These are phyloP conservation scores for Mucor mucedo DNA, from an alignment of 371 early-diverging fungal genomes.

Conservation along the genomic window DNA sequence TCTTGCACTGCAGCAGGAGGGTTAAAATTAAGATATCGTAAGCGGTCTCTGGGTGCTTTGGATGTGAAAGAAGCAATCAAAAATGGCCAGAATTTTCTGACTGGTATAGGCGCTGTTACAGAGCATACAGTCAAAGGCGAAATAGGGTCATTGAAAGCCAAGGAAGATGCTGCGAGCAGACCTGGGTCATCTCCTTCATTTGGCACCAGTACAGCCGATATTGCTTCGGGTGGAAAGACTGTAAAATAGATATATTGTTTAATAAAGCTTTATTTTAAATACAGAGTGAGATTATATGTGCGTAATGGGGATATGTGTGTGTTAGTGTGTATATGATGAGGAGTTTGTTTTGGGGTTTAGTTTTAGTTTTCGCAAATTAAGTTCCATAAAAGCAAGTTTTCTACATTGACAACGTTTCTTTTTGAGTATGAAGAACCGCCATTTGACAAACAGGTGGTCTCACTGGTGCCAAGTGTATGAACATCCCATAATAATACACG, in stretches of 20 bases:
- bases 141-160: background rate
- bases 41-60: too few species aligned
- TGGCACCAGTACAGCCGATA: background rate
- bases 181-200: background rate
- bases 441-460: conserved; percentile 31
- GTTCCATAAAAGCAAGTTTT: conserved; percentile 46
- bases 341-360: background rate
- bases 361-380: conserved; percentile 26
- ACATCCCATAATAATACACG: conserved; percentile 43
- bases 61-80: too few species aligned
- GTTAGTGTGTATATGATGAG: background rate
- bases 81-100: too few species aligned
- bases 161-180: background rate
- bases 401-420: conserved; percentile 42
- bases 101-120: too few species aligned
- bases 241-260: background rate
- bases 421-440: conserved; percentile 36
- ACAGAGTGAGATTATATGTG: background rate
- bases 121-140: too few species aligned
- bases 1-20: too few species aligned
- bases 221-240: background rate
- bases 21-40: too few species aligned
- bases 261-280: background rate
- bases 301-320: background rate
- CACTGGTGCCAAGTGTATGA: conserved; percentile 39